Percentiles rank a stretch among this genome's conserved stretches.
Conservation (phyloP, 2,329 filamentous ascomycete genomes). For the Diaporthe humulicola region DNA sequence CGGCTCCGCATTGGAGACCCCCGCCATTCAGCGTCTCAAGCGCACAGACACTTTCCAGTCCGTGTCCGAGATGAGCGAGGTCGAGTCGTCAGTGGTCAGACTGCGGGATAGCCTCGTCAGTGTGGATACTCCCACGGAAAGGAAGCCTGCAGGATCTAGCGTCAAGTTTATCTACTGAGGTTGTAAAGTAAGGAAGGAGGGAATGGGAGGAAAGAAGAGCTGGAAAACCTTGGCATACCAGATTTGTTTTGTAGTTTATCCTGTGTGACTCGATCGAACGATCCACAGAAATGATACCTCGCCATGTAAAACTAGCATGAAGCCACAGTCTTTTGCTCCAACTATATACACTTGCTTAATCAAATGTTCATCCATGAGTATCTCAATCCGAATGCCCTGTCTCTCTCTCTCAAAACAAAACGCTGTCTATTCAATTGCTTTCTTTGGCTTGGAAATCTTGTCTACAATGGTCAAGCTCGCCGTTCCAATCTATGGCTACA, state of each 20-base stretch:
- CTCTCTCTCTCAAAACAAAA: too few relatives aligned
- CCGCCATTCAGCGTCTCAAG: conserved; percentile 10
- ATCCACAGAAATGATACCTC: conserved; percentile 26
- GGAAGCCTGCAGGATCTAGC: conserved; percentile 26
- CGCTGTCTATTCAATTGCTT: background rate
- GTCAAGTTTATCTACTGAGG: conserved; percentile 31
- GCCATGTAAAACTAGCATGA: conserved; percentile 22
- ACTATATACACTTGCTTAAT: conserved; percentile 20
- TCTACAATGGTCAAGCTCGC: background rate
- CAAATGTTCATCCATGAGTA: background rate
- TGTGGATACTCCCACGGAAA: background rate
- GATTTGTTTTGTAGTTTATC: conserved; percentile 9
- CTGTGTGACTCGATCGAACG: conserved; percentile 18
- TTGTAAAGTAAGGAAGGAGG: background rate
- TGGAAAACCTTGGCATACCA: background rate
- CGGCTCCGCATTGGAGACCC: background rate
- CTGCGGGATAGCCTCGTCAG: conserved; percentile 34
- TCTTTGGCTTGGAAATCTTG: background rate
- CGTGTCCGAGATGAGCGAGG: conserved; percentile 15
- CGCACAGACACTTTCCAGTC: conserved; percentile 26
- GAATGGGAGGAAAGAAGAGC: background rate
- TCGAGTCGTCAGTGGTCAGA: conserved; percentile 9
- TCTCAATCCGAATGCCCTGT: background rate
- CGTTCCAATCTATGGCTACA: conserved; percentile 6
- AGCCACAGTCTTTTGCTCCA: conserved; percentile 24